Conservation (phyloP, 2,329 filamentous ascomycete species). For the Diaporthe velutina region DNA sequence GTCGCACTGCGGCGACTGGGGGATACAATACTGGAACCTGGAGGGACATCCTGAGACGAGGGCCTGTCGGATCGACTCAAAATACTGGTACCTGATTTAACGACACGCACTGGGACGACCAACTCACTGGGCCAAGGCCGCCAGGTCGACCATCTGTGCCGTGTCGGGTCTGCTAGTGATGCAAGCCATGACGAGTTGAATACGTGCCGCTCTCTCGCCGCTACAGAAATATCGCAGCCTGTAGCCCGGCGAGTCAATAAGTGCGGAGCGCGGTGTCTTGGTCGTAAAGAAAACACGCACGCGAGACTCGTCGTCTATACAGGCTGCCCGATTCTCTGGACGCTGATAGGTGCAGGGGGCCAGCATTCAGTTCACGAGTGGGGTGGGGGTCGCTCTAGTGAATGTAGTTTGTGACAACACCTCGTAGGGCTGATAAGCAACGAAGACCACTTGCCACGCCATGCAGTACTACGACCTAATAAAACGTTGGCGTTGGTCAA, state of each 20-base stretch:
- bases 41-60: slow-evolving; percentile 22
- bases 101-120: slow-evolving; percentile 8
- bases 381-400: not conserved
- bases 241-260: slow-evolving; percentile 11
- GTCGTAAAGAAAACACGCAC: slow-evolving; percentile 10
- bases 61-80: slow-evolving; percentile 25
- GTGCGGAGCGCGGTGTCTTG: not conserved
- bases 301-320: slow-evolving; percentile 35
- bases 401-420: not conserved
- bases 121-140: slow-evolving; percentile 17
- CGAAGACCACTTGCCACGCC: slow-evolving; percentile 1
- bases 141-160: not conserved
- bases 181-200: slow-evolving; percentile 11
- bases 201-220: not conserved
- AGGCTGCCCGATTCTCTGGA: slow-evolving; percentile 38
- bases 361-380: slow-evolving; percentile 4
- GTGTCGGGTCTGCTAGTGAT: slow-evolving; percentile 1
- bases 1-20: slow-evolving; percentile 8
- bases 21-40: slow-evolving; percentile 14
- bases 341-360: slow-evolving; percentile 33
- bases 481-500: not conserved
- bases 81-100: slow-evolving; percentile 30
- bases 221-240: slow-evolving; percentile 30
- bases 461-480: not conserved
- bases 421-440: slow-evolving; percentile 35